A percentile compares a stretch with the other conserved stretches of the same genome.
phyloP scores from a whole-genome alignment of 164 flowering plant genomes.

The Dillenia suffruticosa region DNA sequence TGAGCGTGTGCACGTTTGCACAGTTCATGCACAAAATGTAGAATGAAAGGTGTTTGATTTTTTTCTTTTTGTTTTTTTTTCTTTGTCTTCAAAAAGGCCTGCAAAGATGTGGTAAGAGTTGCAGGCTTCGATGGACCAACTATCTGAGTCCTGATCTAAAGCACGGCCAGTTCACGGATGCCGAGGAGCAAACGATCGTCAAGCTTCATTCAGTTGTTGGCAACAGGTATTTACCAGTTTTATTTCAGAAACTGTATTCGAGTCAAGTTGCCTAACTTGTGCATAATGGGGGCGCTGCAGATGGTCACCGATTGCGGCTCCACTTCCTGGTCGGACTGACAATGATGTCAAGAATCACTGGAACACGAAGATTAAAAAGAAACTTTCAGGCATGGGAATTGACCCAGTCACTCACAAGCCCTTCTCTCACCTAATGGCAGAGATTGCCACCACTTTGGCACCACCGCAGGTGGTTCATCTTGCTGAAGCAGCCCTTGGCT shows the following conservation, averaged over 20 bases:
- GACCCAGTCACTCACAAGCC: constrained; percentile 99
- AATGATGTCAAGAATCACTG: constrained; percentile 97
- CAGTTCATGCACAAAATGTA: too few species aligned
- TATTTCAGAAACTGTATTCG: too few species aligned
- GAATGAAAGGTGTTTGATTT: neutral
- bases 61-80: neutral
- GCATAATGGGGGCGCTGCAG: constrained; percentile 23
- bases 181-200: constrained; percentile 84
- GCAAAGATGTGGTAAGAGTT: constrained; percentile 96
- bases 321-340: constrained; percentile 90
- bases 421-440: constrained; percentile 95
- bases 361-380: constrained; percentile 96
- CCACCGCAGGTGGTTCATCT: constrained; percentile 94
- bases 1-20: neutral
- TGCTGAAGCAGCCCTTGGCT: constrained; percentile 95
- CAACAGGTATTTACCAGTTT: constrained; percentile 41
- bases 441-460: constrained; percentile 90
- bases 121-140: constrained; percentile 94
- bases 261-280: too few species aligned
- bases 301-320: constrained; percentile 91
- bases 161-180: constrained; percentile 80
- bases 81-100: constrained; percentile 40
- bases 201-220: constrained; percentile 86
- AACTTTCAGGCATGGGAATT: constrained; percentile 96
- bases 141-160: constrained; percentile 94